Evolutionary conservation across 768 basidiomycete species (phyloP).

Genomic region (Tylopilus cervinicoccineus): DNA sequence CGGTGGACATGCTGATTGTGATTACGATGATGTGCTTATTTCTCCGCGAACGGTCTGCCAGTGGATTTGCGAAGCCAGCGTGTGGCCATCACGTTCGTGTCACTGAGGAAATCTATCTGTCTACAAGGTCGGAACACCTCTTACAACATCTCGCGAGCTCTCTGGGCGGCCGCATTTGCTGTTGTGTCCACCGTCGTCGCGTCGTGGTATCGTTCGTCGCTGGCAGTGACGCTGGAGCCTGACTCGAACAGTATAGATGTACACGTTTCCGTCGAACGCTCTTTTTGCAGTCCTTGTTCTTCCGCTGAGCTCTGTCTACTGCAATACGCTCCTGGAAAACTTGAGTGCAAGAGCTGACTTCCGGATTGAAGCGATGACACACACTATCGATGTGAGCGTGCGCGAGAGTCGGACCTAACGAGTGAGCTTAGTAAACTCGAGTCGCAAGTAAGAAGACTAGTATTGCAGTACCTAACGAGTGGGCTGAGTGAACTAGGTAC

Average conservation of each 20-base stretch:
- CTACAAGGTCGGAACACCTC: not conserved
- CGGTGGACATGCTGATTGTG: conserved; percentile 5
- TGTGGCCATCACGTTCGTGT: no score
- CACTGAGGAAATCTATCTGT: not conserved
- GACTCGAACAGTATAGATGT: not conserved
- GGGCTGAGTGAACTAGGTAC: no score
- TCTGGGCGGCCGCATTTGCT: conserved; percentile 46
- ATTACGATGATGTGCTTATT: conserved; percentile 1
- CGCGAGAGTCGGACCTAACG: no score
- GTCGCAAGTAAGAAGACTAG: no score
- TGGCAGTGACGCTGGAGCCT: not conserved
- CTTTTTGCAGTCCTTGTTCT: not conserved
- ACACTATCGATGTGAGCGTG: no score
- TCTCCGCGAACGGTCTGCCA: not conserved
- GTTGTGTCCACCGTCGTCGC: conserved; percentile 1
- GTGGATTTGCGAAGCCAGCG: not conserved
- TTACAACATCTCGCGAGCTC: conserved; percentile 23
- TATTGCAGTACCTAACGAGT: no score
- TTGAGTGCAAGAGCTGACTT: conserved; percentile 11
- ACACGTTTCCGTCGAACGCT: not conserved
- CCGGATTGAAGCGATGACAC: not conserved
- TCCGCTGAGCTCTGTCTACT: conserved; percentile 9
- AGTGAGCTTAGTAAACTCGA: no score
- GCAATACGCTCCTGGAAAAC: conserved; percentile 14
- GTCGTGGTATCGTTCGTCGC: not conserved